Percentiles rank a stretch among this genome's conserved stretches.
Evolutionary conservation across 352 stramenopile species (phyloP).

Genomic region (Phytopythium chamaehyphon): DNA sequence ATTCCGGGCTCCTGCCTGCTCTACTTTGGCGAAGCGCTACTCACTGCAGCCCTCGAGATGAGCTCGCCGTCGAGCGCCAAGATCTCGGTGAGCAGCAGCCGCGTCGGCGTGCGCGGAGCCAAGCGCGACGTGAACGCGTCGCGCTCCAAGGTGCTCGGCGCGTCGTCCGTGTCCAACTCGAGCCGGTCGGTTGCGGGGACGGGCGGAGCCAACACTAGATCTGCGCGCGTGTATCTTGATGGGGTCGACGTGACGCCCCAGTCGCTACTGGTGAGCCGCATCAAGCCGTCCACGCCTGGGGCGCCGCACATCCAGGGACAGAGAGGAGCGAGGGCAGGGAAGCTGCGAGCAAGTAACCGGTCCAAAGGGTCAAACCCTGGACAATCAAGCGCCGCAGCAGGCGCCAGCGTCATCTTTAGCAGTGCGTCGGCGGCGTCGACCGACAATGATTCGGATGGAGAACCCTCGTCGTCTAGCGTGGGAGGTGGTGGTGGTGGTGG

Average conservation of each 20-base stretch:
- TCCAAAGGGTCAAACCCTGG: conserved; percentile 25
- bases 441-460: conserved; percentile 46
- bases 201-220: conserved; percentile 23
- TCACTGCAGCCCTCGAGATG: conserved; percentile 23
- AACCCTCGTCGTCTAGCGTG: conserved; percentile 22
- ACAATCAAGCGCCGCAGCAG: conserved; percentile 22
- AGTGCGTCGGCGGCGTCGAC: conserved; percentile 50
- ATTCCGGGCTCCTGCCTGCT: no score
- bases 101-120: conserved; percentile 24
- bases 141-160: conserved; percentile 51
- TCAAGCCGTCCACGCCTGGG: conserved; percentile 46
- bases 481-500: background rate
- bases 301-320: conserved; percentile 15
- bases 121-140: conserved; percentile 49
- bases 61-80: conserved; percentile 44
- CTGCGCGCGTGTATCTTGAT: conserved; percentile 62
- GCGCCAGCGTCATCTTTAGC: conserved; percentile 50
- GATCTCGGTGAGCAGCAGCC: conserved; percentile 31
- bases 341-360: conserved; percentile 18
- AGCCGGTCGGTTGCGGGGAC: conserved; percentile 61
- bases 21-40: no score
- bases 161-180: conserved; percentile 62
- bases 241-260: conserved; percentile 72
- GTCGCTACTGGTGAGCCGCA: conserved; percentile 67
- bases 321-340: conserved; percentile 13